These are phyloP conservation scores for Dentipellis fragilis DNA, from an alignment of 768 basidiomycete genomes.

Conservation along the genomic window DNA sequence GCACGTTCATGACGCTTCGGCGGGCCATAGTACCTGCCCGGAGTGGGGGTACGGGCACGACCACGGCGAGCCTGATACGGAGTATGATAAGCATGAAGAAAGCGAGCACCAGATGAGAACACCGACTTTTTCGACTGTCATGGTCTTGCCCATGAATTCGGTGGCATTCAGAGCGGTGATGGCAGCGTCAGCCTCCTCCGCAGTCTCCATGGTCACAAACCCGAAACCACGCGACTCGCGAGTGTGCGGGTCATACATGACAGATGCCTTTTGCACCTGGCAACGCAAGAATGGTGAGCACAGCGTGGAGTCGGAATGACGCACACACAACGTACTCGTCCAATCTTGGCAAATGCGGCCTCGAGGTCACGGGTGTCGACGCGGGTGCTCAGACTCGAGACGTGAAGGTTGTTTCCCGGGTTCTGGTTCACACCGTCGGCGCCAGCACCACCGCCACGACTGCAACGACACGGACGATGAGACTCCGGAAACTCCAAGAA, in stretches of 20 bases:
- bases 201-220: conserved; percentile 80
- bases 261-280: conserved; percentile 53
- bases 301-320: background rate
- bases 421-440: conserved; percentile 32
- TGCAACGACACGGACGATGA: background rate
- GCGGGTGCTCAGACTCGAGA: conserved; percentile 46
- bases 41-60: conserved; percentile 86
- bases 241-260: conserved; percentile 61
- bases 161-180: conserved; percentile 76
- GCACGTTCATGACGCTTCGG: conserved; percentile 68
- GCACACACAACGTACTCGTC: conserved; percentile 45
- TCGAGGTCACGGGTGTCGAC: conserved; percentile 84
- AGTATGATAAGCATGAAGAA: background rate
- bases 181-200: conserved; percentile 87
- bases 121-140: conserved; percentile 81
- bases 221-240: conserved; percentile 75
- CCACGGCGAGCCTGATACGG: conserved; percentile 69
- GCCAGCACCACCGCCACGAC: conserved; percentile 3
- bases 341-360: conserved; percentile 79
- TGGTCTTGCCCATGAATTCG: conserved; percentile 78
- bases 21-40: conserved; percentile 90
- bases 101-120: background rate
- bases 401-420: conserved; percentile 59
- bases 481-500: background rate
- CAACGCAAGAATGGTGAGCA: background rate